Percentiles rank a stretch among this genome's conserved stretches.
These are phyloP conservation scores for Ganoderma lingzhi DNA, from an alignment of 1,284 basidiomycete species.

Conservation along the genomic window DNA sequence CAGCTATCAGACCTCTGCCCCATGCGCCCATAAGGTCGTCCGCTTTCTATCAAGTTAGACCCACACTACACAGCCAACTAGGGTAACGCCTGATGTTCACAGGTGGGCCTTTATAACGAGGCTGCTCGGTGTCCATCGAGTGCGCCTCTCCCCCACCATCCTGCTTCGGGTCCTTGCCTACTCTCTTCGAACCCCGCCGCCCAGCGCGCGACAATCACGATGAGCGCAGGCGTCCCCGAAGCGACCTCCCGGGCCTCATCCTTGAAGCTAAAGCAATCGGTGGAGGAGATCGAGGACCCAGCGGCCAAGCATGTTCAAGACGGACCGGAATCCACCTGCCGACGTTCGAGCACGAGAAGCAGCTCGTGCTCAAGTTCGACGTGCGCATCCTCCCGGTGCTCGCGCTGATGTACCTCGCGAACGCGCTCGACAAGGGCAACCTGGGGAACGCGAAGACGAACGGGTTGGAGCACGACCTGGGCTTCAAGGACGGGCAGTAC, in stretches of 20 bases:
- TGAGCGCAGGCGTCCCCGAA: slow-evolving; percentile 19
- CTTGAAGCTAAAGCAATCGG: slow-evolving; percentile 10
- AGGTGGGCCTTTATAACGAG: slow-evolving; percentile 11
- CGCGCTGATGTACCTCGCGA: slow-evolving; percentile 52
- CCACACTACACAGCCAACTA: not conserved
- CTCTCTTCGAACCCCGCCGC: not conserved
- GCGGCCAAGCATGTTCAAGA: not conserved
- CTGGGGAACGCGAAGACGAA: slow-evolving; percentile 64
- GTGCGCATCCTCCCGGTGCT: slow-evolving; percentile 22
- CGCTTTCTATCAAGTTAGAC: slow-evolving; percentile 1
- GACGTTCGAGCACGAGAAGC: slow-evolving; percentile 18
- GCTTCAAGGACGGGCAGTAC: slow-evolving; percentile 44
- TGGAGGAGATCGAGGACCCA: not conserved
- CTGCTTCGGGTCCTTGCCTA: not conserved
- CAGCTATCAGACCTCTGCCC: slow-evolving; percentile 4
- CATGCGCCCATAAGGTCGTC: slow-evolving; percentile 9
- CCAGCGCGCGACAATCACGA: slow-evolving; percentile 8
- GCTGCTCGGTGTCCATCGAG: not conserved
- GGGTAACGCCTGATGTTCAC: not conserved
- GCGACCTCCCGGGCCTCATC: slow-evolving; percentile 12
- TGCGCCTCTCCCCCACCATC: slow-evolving; percentile 7
- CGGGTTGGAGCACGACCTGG: slow-evolving; percentile 40
- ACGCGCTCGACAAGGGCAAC: slow-evolving; percentile 63
- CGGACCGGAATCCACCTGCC: not conserved
- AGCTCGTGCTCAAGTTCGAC: slow-evolving; percentile 26